These are phyloP conservation scores for Vitis hybrid DNA, from an alignment of 177 flowering plant species.

Conservation along the genomic window DNA sequence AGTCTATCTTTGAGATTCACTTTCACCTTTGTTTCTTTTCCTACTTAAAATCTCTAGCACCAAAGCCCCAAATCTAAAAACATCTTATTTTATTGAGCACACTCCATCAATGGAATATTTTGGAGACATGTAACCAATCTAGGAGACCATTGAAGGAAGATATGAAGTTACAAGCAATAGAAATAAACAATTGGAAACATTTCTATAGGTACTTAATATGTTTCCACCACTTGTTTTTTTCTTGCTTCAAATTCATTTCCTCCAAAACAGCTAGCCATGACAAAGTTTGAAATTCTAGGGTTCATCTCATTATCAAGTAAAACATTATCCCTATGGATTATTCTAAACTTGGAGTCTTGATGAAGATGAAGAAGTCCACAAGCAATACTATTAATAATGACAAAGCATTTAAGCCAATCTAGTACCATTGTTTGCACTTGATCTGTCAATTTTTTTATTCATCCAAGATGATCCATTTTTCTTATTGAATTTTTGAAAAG, in stretches of 20 bases:
- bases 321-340: background rate
- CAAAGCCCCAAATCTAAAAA: slow-evolving; percentile 9
- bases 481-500: too few relatives aligned
- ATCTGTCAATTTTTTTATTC: background rate
- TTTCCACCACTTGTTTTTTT: too few relatives aligned
- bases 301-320: background rate
- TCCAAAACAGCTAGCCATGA: slow-evolving; percentile 9
- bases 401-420: slow-evolving; percentile 3
- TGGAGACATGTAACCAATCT: slow-evolving; percentile 21
- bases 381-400: slow-evolving; percentile 1
- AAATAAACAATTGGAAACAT: too few relatives aligned
- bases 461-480: too few relatives aligned
- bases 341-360: slow-evolving; percentile 8
- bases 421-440: background rate
- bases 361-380: slow-evolving; percentile 10
- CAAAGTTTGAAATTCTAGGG: slow-evolving; percentile 14
- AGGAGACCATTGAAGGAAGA: too few relatives aligned
- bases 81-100: slow-evolving; percentile 7
- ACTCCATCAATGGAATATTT: slow-evolving; percentile 14
- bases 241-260: background rate
- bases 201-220: too few relatives aligned
- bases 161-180: too few relatives aligned
- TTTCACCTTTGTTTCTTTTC: too few relatives aligned
- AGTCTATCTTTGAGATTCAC: too few relatives aligned
- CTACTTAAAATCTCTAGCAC: background rate